Evolutionary conservation across 23 red algal species (phyloP).

Genomic region (Chondrus crispus): DNA sequence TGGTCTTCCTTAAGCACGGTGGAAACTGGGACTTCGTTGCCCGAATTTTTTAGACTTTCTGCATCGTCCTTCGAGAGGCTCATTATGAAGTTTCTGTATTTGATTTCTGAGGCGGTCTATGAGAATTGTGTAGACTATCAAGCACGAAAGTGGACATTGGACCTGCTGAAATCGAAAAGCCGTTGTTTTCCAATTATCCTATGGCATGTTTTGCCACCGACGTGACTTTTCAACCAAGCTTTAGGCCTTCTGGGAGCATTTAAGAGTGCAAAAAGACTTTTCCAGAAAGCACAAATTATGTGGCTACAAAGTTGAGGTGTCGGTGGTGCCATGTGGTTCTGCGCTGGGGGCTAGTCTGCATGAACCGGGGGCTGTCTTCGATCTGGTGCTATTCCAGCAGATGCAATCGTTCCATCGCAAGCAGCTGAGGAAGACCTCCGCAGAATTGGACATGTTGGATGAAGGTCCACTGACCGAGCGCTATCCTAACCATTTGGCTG

Average conservation of each 20-base stretch:
- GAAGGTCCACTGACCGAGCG: not conserved
- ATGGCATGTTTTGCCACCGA: not conserved
- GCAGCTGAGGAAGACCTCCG: not conserved
- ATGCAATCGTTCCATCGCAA: not conserved
- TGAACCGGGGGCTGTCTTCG: not conserved
- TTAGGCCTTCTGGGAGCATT: not conserved
- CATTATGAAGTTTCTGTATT: not conserved
- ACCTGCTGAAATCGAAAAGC: not conserved
- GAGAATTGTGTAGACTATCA: not conserved
- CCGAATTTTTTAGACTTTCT: not conserved
- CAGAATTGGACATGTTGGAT: not conserved
- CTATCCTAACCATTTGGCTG: not conserved
- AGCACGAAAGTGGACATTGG: not conserved
- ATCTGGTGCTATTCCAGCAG: not conserved
- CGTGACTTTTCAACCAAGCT: not conserved
- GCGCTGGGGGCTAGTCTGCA: not conserved
- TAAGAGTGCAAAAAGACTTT: not conserved
- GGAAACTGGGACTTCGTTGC: not conserved
- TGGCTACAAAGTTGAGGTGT: not conserved
- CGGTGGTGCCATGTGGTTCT: not conserved
- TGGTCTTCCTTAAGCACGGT: not conserved
- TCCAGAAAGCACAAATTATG: not conserved
- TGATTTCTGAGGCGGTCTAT: not conserved
- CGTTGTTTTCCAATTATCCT: not conserved
- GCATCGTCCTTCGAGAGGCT: not conserved